phyloP scores from a whole-genome alignment of 1,284 basidiomycete genomes.

The Kalmanozyma brasiliensis region DNA sequence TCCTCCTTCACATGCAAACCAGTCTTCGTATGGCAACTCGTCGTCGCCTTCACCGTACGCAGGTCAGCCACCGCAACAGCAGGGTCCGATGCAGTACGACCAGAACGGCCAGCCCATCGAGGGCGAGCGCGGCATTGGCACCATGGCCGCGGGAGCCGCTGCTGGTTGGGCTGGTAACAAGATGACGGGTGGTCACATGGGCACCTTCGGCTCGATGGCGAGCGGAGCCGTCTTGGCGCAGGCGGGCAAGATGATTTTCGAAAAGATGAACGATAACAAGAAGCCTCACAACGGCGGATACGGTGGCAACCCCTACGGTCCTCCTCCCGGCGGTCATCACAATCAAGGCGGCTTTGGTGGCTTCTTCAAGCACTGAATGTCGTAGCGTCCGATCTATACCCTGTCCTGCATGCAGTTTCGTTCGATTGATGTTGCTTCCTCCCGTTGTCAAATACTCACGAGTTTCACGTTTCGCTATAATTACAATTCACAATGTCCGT shows the following conservation, averaged over 20 bases:
- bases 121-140: conserved; percentile 59
- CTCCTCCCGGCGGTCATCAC: conserved; percentile 18
- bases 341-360: conserved; percentile 24
- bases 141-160: conserved; percentile 56
- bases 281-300: conserved; percentile 19
- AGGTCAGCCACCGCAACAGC: conserved; percentile 18
- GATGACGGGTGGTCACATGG: conserved; percentile 51
- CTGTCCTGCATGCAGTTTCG: no score
- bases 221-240: conserved; percentile 56
- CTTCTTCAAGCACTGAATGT: conserved; percentile 38
- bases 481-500: background rate
- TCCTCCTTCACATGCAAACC: conserved; percentile 3
- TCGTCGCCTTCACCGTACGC: conserved; percentile 14
- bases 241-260: conserved; percentile 54
- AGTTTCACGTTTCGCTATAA: background rate
- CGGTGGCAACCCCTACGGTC: conserved; percentile 28
- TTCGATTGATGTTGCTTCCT: background rate
- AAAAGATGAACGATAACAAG: conserved; percentile 44
- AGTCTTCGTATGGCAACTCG: conserved; percentile 15
- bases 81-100: conserved; percentile 51
- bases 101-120: conserved; percentile 53
- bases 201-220: conserved; percentile 40
- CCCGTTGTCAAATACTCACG: background rate
- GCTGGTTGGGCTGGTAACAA: conserved; percentile 57
- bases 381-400: no score